Percentiles rank a stretch among this genome's conserved stretches.
These are phyloP conservation scores for Candida golubevii DNA, from an alignment of 805 yeast genomes.

Conservation along the genomic window DNA sequence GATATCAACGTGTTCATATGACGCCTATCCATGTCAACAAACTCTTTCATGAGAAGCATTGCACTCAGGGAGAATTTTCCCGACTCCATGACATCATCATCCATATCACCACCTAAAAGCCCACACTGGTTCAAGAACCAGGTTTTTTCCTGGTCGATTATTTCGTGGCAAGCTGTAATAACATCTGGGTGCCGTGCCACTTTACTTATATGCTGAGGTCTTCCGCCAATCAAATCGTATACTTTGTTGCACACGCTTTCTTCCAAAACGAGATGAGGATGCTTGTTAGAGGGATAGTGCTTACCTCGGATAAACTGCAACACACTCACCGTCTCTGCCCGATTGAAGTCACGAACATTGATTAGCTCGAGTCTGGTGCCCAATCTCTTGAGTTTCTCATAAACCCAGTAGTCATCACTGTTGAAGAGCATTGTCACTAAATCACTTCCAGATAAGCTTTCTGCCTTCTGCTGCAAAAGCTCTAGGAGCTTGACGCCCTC, in stretches of 20 bases:
- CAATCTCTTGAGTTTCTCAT: constrained; percentile 64
- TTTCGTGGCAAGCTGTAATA: constrained; percentile 57
- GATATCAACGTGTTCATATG: constrained; percentile 25
- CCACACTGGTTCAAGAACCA: constrained; percentile 87
- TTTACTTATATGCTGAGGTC: constrained; percentile 76
- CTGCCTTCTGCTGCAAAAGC: constrained; percentile 79
- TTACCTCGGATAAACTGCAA: constrained; percentile 46
- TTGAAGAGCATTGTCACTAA: constrained; percentile 68
- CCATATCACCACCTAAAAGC: constrained; percentile 71
- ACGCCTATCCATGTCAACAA: constrained; percentile 62
- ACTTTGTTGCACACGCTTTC: constrained; percentile 46
- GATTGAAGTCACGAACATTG: constrained; percentile 58
- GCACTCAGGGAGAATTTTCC: constrained; percentile 76
- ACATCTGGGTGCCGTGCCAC: constrained; percentile 59
- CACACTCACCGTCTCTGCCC: constrained; percentile 53
- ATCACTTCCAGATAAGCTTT: constrained; percentile 68
- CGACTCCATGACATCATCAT: constrained; percentile 82
- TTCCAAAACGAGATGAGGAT: constrained; percentile 32
- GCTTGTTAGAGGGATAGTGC: constrained; percentile 28
- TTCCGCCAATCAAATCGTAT: constrained; percentile 72
- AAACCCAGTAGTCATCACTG: constrained; percentile 84
- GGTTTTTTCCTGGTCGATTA: constrained; percentile 76
- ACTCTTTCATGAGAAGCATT: constrained; percentile 64
- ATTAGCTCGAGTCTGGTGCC: constrained; percentile 74
- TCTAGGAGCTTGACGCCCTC: constrained; percentile 70